Evolutionary conservation across 139 green algal genomes (phyloP), one percentile per base, ranked within the genome.

Genomic region (Tetradesmus obliquus): DNA sequence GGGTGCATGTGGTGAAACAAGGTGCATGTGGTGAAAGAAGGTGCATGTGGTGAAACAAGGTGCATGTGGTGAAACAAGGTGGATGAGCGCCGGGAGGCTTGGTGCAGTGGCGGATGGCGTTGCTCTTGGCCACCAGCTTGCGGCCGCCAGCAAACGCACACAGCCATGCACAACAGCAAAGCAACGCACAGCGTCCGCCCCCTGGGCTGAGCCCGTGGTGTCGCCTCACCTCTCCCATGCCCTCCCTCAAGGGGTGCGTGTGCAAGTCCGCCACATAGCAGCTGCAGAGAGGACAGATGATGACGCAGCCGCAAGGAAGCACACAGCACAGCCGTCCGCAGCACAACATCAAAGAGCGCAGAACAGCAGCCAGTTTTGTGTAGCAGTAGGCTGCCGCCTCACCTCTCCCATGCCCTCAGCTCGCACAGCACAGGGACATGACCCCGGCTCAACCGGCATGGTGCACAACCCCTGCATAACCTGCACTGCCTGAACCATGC

Each of bases 131-230:
- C 20, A 92, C 93, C 17, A 85, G 94, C 94, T 99, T 99, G 53
- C 94, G 93, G n/a, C 96, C 98, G 0, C 98, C 98, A 15, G 98
- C 98, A 20, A 45, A 45, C 32, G 32, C 32, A 45, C 32, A 45
- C 32, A 45, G 32, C 32, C 32, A 45, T 45, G 32, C 32, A 45
- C 32, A 45, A 45, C 32, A 45, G 32, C 32, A 45, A 45, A 45
- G 32, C 32, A 45, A 45, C 32, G 32, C 32, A 45, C 32, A 45
- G 32, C 32, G 32, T 45, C 32, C 32, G 32, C 32, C 32, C 32
- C 32, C 32, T 45, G 32, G 32, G 32, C 32, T 45, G 32, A 45
- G 32, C 32, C 32, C 0, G 32, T 45, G 32, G 32, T 79, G 71
- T 12, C 71, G 71, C 71, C 17, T 24, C 20, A 24, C 71, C 10